Evolutionary conservation across 306 rosid species (phyloP), one percentile per base, ranked within the genome.

Genomic region (Citrullus amarus): DNA sequence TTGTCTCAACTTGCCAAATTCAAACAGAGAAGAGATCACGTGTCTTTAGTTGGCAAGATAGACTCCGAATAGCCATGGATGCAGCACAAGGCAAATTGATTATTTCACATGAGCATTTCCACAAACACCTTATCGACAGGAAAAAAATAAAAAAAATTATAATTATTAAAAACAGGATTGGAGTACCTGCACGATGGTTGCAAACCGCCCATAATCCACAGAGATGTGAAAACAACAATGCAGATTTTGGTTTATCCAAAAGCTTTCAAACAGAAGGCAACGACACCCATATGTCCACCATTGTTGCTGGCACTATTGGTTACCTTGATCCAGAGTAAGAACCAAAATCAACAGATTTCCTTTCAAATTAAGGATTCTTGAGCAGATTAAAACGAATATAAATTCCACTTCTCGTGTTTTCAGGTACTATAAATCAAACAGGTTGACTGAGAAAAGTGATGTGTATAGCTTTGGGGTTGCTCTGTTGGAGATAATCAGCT

Each of bases 321-420:
- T 90, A 88, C 79, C 53, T 88, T 4, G 90, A 79, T 54, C 90
- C 89, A 4, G 88, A 82, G 94, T 90, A 81, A 86, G 89, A 70
- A 38, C 10, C 25, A 15, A 18, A 44, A 3, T 28, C 9, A 48
- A 48, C 53, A 11, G 36, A 22, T 30, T 51, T 22, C 18, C 18
- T 43, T 48, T 8, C 11, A 67, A 50, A 48, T 46, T 30, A 41
- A 12, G 2, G 32, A 11, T 70, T 41, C 13, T 65, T 3, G 53
- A 36, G 25, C 20, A 2, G 71, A 67, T 67, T 39, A 1, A 67
- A 43, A 39, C 39, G 53, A 9, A 41, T 3, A 41, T 41, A 17
- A 48, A 48, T 48, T 10, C 14, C 2, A 6, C 60, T 53, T 10
- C 13, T 78, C 13, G 57, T 44, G 28, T 16, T 28, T 57, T 59